These are phyloP conservation scores for Gastrolobium villosum DNA, from an alignment of 306 rosid genomes.

Conservation along the genomic window DNA sequence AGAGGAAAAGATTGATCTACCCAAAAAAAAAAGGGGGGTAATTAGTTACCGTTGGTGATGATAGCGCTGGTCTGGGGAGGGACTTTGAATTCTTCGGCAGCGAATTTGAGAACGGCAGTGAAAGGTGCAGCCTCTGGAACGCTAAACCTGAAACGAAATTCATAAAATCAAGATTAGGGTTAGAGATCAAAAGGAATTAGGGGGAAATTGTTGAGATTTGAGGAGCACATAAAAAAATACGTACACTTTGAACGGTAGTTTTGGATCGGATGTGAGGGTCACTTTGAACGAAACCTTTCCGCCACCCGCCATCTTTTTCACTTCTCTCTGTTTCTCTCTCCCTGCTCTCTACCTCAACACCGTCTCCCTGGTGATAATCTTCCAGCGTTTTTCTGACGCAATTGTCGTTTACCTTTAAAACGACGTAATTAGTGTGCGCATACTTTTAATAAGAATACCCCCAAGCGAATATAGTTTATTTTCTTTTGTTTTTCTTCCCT, in stretches of 20 bases:
- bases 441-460: no score
- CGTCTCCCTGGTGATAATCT: not conserved
- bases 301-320: conserved; percentile 71
- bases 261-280: conserved; percentile 98
- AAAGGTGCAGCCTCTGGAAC: conserved; percentile 99
- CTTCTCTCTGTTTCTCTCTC: no score
- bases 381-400: conserved; percentile 8
- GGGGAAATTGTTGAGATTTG: no score
- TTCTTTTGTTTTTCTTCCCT: no score
- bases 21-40: not conserved
- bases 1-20: not conserved
- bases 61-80: conserved; percentile 99
- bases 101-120: conserved; percentile 96
- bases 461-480: no score
- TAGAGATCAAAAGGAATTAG: not conserved
- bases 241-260: conserved; percentile 97
- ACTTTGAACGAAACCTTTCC: conserved; percentile 99
- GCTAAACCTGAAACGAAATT: conserved; percentile 72
- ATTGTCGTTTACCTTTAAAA: not conserved
- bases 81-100: conserved; percentile 98
- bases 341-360: no score
- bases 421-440: not conserved
- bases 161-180: not conserved
- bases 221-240: not conserved
- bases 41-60: conserved; percentile 87